Evolutionary conservation across 306 rosid species (phyloP), one percentile per base, ranked within the genome.

Genomic region (Abrus pulchellus): DNA sequence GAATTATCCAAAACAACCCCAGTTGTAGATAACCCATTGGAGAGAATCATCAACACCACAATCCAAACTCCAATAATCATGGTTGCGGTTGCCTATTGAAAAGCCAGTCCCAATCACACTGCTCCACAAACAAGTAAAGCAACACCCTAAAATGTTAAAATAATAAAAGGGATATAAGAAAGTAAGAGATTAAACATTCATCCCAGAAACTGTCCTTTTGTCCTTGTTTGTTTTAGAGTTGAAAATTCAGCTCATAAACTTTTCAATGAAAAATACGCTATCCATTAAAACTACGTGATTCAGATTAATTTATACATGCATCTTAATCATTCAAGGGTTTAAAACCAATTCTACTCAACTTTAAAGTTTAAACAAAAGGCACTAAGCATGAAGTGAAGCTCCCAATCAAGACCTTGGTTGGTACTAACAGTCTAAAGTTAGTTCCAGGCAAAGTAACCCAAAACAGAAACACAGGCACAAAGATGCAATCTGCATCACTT

Each of bases 21-120:
- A 86, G 72, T 65, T 67, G 96, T 89, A 68, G 72, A 83, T 59
- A 85, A 40, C 62, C 91, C 87, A 75, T 59, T 77, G 56, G 67
- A 86, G 77, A 89, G 63, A 86, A 80, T 64, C 68, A 86, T 60
- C 77, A 88, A 70, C 53, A 88, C 72, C 84, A 87, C 64, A 61
- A 85, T 32, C 87, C 87, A 89, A 71, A 85, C 65, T 71, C 72
- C 40, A 66, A 65, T 86, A 66, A 65, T 86, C 99, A 91, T 93
- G 72, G 65, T 78, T 79, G 80, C 52, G 44, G 38, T 34, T 83
- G 64, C 83, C 60, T 55, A 57, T 70, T 33, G 56, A 54, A 28
- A 73, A 71, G 20, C 74, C 79, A 79, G 50, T 7, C 75, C 43
- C 44, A 54, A 68, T 76, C 86, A 80, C 68, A 90, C 81, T 87